Percentiles rank a stretch among this genome's conserved stretches.
phyloP scores from a whole-genome alignment of 139 green algal species.

The Haematococcus lacustris region DNA sequence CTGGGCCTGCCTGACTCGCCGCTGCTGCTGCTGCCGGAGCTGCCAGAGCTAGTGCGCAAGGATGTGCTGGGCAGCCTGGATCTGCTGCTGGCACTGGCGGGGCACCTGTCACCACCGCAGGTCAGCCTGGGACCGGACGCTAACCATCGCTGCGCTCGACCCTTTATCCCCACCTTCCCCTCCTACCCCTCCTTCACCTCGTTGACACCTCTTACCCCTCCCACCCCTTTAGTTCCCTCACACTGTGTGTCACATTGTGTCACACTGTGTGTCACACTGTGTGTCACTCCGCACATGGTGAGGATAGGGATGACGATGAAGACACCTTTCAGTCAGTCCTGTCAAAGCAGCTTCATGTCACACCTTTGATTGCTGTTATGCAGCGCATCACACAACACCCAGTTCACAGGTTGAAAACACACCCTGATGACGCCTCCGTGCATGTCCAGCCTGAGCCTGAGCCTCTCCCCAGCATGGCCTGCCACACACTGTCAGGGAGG shows the following conservation, averaged over 20 bases:
- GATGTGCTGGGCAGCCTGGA: slow-evolving; percentile 11
- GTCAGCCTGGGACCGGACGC: background rate
- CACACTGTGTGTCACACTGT: background rate
- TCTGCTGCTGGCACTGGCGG: slow-evolving; percentile 24
- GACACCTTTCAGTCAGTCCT: too few species aligned
- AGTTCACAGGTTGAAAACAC: too few species aligned
- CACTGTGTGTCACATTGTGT: background rate
- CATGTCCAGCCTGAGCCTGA: too few species aligned
- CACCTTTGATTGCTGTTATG: too few species aligned
- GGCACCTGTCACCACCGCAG: slow-evolving; percentile 5
- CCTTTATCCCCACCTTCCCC: background rate
- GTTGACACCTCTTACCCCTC: background rate
- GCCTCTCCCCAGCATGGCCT: too few species aligned
- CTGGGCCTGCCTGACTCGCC: slow-evolving; percentile 2
- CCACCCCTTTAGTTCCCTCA: background rate
- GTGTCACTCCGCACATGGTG: background rate
- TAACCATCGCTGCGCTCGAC: background rate
- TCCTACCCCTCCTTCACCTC: background rate
- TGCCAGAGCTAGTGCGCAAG: slow-evolving; percentile 6
- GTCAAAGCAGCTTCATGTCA: too few species aligned
- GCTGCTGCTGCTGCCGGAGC: background rate
- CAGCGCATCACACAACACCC: too few species aligned
- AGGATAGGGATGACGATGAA: too few species aligned
- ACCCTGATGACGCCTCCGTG: too few species aligned
- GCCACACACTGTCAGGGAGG: too few species aligned